These are phyloP conservation scores for Verruconis gallopava DNA, from an alignment of 2,329 filamentous ascomycete genomes.

Conservation along the genomic window DNA sequence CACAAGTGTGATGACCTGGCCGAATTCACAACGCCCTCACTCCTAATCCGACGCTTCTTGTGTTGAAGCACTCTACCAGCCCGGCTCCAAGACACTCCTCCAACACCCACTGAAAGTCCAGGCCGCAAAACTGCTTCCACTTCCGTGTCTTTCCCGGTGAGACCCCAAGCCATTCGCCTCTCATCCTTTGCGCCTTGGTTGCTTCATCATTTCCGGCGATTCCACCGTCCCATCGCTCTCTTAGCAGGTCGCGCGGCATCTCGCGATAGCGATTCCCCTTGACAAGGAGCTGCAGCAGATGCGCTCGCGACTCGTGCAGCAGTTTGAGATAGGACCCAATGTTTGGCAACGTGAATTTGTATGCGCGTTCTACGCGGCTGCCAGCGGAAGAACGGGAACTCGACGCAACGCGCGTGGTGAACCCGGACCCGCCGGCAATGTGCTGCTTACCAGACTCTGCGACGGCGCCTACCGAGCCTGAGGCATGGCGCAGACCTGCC, in stretches of 20 bases:
- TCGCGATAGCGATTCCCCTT: conserved; percentile 47
- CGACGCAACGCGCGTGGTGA: conserved; percentile 29
- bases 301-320: conserved; percentile 45
- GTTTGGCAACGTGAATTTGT: conserved; percentile 51
- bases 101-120: conserved; percentile 59
- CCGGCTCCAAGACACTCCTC: conserved; percentile 59
- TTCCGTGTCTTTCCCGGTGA: conserved; percentile 42
- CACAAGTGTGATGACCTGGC: too few species aligned
- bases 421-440: conserved; percentile 44
- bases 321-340: conserved; percentile 57
- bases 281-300: conserved; percentile 46
- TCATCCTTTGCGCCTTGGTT: conserved; percentile 35
- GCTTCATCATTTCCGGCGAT: conserved; percentile 32
- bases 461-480: conserved; percentile 55
- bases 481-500: conserved; percentile 49
- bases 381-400: conserved; percentile 7
- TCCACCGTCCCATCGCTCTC: conserved; percentile 60
- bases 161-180: conserved; percentile 28
- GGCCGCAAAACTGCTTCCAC: conserved; percentile 58
- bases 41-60: conserved; percentile 57
- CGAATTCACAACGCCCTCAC: too few species aligned
- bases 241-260: conserved; percentile 46
- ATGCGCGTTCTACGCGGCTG: neutral
- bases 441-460: conserved; percentile 55
- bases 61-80: conserved; percentile 61